phyloP scores from a whole-genome alignment of 2,329 filamentous ascomycete species.

The Dothiorella sarmentorum region DNA sequence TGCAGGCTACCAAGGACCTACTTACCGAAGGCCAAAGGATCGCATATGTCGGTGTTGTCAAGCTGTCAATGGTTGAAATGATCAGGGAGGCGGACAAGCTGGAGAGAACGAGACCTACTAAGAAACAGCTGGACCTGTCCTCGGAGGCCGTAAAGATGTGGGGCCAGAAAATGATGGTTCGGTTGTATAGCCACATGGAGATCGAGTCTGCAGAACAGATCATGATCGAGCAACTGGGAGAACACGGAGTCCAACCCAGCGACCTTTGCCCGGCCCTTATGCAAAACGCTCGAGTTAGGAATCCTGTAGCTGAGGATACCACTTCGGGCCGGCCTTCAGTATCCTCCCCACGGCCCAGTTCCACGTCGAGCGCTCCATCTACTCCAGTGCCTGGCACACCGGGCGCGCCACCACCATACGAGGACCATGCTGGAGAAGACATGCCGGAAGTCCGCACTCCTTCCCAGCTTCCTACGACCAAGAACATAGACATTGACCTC shows the following conservation, averaged over 20 bases:
- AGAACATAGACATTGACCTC: slow-evolving; percentile 90
- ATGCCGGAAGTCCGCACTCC: slow-evolving; percentile 77
- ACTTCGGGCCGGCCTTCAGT: slow-evolving; percentile 34
- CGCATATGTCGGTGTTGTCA: slow-evolving; percentile 88
- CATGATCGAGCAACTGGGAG: slow-evolving; percentile 96
- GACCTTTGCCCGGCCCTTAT: slow-evolving; percentile 85
- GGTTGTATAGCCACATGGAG: slow-evolving; percentile 94
- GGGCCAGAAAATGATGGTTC: slow-evolving; percentile 97
- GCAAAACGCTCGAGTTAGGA: slow-evolving; percentile 88
- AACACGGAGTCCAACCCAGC: slow-evolving; percentile 80
- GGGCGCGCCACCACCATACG: slow-evolving; percentile 50
- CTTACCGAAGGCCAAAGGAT: slow-evolving; percentile 94
- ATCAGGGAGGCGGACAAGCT: slow-evolving; percentile 63
- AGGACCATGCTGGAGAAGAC: slow-evolving; percentile 63
- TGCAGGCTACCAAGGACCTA: slow-evolving; percentile 93
- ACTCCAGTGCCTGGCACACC: slow-evolving; percentile 9
- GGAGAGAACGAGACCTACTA: slow-evolving; percentile 61
- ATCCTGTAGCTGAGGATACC: slow-evolving; percentile 68
- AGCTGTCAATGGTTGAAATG: slow-evolving; percentile 77
- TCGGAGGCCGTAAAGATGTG: slow-evolving; percentile 87
- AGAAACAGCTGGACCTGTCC: slow-evolving; percentile 67
- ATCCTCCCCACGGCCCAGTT: slow-evolving; percentile 31
- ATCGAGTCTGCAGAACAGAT: slow-evolving; percentile 86
- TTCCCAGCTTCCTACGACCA: slow-evolving; percentile 74
- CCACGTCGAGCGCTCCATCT: slow-evolving; percentile 9